These are phyloP conservation scores for Kregervanrija pseudodelftensis DNA, from an alignment of 805 yeast species.

Conservation along the genomic window DNA sequence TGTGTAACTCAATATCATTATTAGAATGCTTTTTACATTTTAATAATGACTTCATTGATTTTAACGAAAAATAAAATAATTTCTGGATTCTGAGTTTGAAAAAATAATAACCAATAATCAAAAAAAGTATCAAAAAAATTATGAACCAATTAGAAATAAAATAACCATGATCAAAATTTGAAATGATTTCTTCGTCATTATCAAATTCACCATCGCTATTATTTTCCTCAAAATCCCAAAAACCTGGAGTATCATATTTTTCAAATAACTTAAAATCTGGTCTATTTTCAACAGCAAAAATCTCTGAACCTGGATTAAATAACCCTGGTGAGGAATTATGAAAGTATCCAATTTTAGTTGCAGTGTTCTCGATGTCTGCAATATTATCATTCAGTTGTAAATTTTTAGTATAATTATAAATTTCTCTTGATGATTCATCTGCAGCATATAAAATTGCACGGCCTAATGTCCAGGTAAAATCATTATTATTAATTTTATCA, in stretches of 20 bases:
- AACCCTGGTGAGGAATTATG: slow-evolving; percentile 41
- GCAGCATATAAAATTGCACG: slow-evolving; percentile 55
- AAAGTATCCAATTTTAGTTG: slow-evolving; percentile 36
- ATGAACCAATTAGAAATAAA: too few relatives aligned
- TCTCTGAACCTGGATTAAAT: slow-evolving; percentile 50
- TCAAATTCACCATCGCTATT: not conserved
- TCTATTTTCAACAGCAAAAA: slow-evolving; percentile 30
- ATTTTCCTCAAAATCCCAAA: slow-evolving; percentile 1
- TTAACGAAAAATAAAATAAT: too few relatives aligned
- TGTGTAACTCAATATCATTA: too few relatives aligned
- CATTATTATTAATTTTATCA: slow-evolving; percentile 68
- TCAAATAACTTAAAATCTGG: slow-evolving; percentile 32
- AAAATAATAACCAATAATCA: too few relatives aligned
- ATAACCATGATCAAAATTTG: too few relatives aligned
- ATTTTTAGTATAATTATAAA: not conserved
- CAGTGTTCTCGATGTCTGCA: not conserved
- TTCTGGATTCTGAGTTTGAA: too few relatives aligned
- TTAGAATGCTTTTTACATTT: too few relatives aligned
- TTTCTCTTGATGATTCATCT: slow-evolving; percentile 34
- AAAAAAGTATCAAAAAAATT: too few relatives aligned
- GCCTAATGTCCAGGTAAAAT: slow-evolving; percentile 93
- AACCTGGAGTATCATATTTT: slow-evolving; percentile 16
- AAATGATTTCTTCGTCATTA: not conserved
- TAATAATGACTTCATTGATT: too few relatives aligned
- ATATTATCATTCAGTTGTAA: not conserved